These are phyloP conservation scores for Hypoxylon sp. DNA, from an alignment of 2,329 filamentous ascomycete species.

Conservation along the genomic window DNA sequence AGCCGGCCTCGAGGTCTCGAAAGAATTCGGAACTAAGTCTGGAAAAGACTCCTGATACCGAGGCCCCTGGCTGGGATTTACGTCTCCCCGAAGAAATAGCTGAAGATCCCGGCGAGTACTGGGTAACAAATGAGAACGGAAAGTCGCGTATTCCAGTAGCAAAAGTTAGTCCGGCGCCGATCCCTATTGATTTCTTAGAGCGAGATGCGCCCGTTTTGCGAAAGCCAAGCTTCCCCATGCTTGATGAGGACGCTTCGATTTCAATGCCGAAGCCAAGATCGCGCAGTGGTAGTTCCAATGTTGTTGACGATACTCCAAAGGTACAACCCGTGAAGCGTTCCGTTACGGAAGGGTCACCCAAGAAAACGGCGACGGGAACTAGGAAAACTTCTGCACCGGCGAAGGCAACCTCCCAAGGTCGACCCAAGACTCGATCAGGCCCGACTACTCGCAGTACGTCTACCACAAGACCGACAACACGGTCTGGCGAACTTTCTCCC, in stretches of 20 bases:
- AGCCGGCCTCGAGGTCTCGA: conserved; percentile 55
- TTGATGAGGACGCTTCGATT: conserved; percentile 71
- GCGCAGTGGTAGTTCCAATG: conserved; percentile 77
- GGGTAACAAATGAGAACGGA: conserved; percentile 64
- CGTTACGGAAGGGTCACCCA: conserved; percentile 67
- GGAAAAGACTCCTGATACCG: conserved; percentile 57
- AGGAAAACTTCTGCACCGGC: conserved; percentile 63
- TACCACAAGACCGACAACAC: conserved; percentile 72
- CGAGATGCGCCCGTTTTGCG: conserved; percentile 78
- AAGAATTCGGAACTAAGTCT: conserved; percentile 63
- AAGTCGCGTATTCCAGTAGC: conserved; percentile 91
- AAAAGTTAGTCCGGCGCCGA: conserved; percentile 82
- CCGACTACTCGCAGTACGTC: conserved; percentile 64
- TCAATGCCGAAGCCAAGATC: conserved; percentile 74
- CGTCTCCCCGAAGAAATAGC: conserved; percentile 84
- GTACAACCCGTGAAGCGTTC: conserved; percentile 58
- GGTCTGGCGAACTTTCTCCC: conserved; percentile 69
- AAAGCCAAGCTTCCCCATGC: conserved; percentile 67
- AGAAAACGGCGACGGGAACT: conserved; percentile 60
- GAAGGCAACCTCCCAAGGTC: conserved; percentile 61
- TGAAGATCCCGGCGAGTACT: conserved; percentile 69
- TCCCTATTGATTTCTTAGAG: conserved; percentile 79
- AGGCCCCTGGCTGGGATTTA: conserved; percentile 76
- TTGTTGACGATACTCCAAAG: conserved; percentile 63
- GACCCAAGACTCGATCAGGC: conserved; percentile 75